Base-by-base conservation (phyloP, 1,139 yeast genomes). In the Pichia sp. region DNA sequence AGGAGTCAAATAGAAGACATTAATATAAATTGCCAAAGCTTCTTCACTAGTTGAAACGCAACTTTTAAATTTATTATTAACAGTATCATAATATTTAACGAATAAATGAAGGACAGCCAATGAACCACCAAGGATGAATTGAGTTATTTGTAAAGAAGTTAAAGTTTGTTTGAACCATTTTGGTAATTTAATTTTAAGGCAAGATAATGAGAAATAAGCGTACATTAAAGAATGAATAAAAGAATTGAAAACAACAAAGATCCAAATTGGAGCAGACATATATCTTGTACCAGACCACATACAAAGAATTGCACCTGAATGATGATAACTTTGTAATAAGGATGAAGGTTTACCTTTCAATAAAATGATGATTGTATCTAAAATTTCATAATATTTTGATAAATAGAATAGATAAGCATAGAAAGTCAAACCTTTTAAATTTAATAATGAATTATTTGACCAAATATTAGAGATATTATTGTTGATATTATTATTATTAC, bases 281-380 rank as follows among this genome's bases (percentile, higher is more conserved):
- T 66, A 82, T 44, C 89, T 66, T 44, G 79, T 73, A 4, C 89
- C 91, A 3, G 84, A 76, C 88, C 88, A 81, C 89, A 81, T 81
- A 51, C 85, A 79, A 64, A 81, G 67, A 81, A 81, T 81, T 38
- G 91, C 91, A 31, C 89, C 91, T 3, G 89, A 76, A 58, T 82
- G 91, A 58, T 81, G 89, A 61, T 81, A 81, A 47, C 84, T 77
- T 62, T 81, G 89, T 52, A 81, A 67, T 48, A 81, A 63, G 4
- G 83, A 74, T 12, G 84, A 74, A 31, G 80, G 83, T 57, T 73
- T 70, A 36, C 89, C 89, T 62, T 81, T 81, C 46, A 79, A 68
- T 43, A 81, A 67, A 48, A 81, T 81, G 51, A 81, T 75, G 34
- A 74, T 60, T 6, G 89, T 81, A 60, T 81, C 91, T 30, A 81